Conservation (phyloP, 805 yeast species). For the Middelhovenomyces tepae region DNA sequence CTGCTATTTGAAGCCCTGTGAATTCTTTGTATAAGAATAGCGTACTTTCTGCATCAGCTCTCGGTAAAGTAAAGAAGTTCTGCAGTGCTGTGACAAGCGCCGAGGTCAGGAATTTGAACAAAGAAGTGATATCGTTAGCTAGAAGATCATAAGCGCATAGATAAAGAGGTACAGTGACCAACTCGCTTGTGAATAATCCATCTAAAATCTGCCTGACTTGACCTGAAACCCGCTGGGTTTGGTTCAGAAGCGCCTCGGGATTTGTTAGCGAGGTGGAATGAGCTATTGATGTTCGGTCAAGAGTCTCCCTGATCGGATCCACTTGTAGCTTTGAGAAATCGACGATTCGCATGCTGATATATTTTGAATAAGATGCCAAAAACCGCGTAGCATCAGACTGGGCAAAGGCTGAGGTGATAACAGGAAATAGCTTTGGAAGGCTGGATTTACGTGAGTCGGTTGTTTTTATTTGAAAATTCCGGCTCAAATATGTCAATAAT, state of each 20-base stretch:
- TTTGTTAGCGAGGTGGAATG: slow-evolving; percentile 1
- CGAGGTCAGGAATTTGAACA: slow-evolving; percentile 10
- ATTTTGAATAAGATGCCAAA: slow-evolving; percentile 11
- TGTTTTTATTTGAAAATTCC: slow-evolving; percentile 6
- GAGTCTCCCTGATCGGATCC: slow-evolving; percentile 14
- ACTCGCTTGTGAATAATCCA: slow-evolving; percentile 12
- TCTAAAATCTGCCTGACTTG: slow-evolving; percentile 14
- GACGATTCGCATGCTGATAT: slow-evolving; percentile 12
- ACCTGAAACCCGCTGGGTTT: slow-evolving; percentile 10
- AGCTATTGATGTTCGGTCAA: slow-evolving; percentile 8
- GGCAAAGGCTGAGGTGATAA: slow-evolving; percentile 2
- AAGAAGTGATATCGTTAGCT: slow-evolving; percentile 13
- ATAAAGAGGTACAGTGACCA: slow-evolving; percentile 8
- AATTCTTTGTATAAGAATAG: slow-evolving; percentile 15
- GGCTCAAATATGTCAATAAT: slow-evolving; percentile 1
- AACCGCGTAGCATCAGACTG: slow-evolving; percentile 6
- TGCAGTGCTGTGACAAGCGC: slow-evolving; percentile 11
- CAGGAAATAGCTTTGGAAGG: slow-evolving; percentile 1
- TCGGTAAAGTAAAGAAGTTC: slow-evolving; percentile 11
- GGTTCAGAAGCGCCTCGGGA: slow-evolving; percentile 10
- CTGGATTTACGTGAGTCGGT: not conserved
- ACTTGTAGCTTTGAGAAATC: slow-evolving; percentile 10
- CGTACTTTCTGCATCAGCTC: slow-evolving; percentile 15
- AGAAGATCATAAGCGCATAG: slow-evolving; percentile 10
- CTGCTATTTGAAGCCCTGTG: slow-evolving; percentile 14